These are phyloP conservation scores for Lablab purpureus DNA, from an alignment of 306 rosid genomes.

Conservation along the genomic window DNA sequence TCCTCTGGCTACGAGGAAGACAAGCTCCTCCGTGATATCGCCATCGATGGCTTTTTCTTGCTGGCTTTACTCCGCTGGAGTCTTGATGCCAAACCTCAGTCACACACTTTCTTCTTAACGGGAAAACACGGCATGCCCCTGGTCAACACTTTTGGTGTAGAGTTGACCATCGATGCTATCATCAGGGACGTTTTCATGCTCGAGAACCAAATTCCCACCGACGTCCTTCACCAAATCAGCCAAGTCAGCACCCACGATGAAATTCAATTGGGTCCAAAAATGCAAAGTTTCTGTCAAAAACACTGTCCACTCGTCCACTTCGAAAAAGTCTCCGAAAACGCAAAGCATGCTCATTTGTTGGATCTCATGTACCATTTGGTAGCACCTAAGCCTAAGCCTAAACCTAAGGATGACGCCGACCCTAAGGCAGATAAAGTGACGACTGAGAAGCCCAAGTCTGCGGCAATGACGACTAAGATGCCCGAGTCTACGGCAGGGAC, in stretches of 20 bases:
- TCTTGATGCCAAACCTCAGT: neutral
- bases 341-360: neutral
- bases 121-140: constrained; percentile 4
- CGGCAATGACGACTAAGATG: neutral
- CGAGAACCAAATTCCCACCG: constrained; percentile 30
- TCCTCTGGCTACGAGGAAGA: neutral
- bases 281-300: neutral
- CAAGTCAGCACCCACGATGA: neutral
- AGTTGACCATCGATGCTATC: constrained; percentile 20
- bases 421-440: neutral
- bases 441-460: no score
- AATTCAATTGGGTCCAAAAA: neutral
- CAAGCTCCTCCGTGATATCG: neutral
- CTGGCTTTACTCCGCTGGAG: neutral
- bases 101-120: neutral
- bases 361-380: constrained; percentile 23
- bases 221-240: neutral
- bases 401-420: no score
- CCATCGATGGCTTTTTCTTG: neutral
- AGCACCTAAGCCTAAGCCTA: neutral
- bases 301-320: neutral
- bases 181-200: constrained; percentile 31
- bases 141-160: constrained; percentile 12
- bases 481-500: no score
- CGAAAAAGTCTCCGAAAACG: neutral